A percentile compares a stretch with the other conserved stretches of the same genome.
phyloP scores from a whole-genome alignment of 2,329 filamentous ascomycete species.

The Botryotinia globosa region DNA sequence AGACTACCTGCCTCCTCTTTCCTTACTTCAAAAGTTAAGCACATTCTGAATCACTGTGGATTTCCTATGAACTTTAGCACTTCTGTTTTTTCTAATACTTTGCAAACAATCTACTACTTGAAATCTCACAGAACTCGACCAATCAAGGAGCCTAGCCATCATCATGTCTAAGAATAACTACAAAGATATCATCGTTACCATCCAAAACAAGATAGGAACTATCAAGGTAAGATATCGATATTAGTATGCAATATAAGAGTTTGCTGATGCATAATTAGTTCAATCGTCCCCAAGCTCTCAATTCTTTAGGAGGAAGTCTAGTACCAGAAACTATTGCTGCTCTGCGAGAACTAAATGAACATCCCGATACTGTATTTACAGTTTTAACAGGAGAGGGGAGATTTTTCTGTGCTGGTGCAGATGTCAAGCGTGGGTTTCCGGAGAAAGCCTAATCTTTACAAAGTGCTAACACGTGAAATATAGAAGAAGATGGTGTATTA shows the following conservation, averaged over 20 bases:
- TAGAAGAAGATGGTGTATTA: constrained; percentile 18
- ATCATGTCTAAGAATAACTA: constrained; percentile 35
- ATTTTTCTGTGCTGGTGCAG: constrained; percentile 50
- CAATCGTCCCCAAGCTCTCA: constrained; percentile 48
- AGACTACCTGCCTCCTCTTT: background rate
- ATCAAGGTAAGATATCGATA: constrained; percentile 41
- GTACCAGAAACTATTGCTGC: constrained; percentile 45
- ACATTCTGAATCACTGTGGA: background rate
- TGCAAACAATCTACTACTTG: background rate
- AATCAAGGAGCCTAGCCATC: background rate
- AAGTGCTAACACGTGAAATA: background rate
- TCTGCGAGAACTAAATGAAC: constrained; percentile 45
- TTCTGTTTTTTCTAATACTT: no score
- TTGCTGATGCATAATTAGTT: constrained; percentile 45
- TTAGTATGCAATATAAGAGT: background rate
- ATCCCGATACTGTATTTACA: constrained; percentile 50
- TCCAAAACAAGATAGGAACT: constrained; percentile 45
- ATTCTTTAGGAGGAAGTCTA: constrained; percentile 48
- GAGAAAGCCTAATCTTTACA: no score
- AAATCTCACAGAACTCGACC: no score
- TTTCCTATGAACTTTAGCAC: background rate
- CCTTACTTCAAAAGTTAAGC: background rate
- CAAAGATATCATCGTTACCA: constrained; percentile 45
- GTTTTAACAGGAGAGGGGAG: constrained; percentile 50
- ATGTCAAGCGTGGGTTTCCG: constrained; percentile 42